Conservation (phyloP, 2,329 filamentous ascomycete genomes). For the Fusarium anguioides region DNA sequence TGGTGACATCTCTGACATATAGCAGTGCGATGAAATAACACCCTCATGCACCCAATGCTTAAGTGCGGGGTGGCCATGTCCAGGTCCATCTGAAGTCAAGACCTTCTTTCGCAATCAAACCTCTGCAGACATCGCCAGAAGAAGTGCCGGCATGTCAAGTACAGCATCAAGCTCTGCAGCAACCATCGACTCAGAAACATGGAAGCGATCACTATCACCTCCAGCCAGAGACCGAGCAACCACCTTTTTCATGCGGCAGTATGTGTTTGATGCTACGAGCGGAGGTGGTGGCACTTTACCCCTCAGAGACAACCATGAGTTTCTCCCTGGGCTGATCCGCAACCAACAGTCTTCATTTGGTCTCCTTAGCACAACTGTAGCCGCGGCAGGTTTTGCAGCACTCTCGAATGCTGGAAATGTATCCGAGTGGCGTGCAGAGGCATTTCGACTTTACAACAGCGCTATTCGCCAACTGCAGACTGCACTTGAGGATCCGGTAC, state of each 20-base stretch:
- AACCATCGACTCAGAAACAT: background rate
- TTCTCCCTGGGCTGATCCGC: conserved; percentile 29
- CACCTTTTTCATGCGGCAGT: conserved; percentile 37
- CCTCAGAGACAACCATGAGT: conserved; percentile 20
- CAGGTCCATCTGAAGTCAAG: conserved; percentile 13
- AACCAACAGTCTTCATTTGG: conserved; percentile 20
- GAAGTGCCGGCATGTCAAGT: background rate
- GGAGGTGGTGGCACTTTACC: background rate
- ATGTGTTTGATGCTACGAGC: background rate
- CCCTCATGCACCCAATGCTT: conserved; percentile 34
- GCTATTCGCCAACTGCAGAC: conserved; percentile 21
- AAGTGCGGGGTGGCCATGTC: conserved; percentile 32
- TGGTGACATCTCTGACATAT: background rate
- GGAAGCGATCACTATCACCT: conserved; percentile 20
- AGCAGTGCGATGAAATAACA: conserved; percentile 29
- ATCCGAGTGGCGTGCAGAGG: conserved; percentile 26
- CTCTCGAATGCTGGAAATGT: conserved; percentile 34
- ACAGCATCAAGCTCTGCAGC: background rate
- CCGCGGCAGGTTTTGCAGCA: conserved; percentile 37
- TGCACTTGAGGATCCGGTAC: conserved; percentile 21
- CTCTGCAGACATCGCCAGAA: background rate
- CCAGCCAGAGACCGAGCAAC: conserved; percentile 25
- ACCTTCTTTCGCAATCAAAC: conserved; percentile 31
- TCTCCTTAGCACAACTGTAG: conserved; percentile 21
- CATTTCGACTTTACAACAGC: conserved; percentile 30